Conservation (phyloP, 2,329 filamentous ascomycete genomes). For the Trichophaea hybrida region DNA sequence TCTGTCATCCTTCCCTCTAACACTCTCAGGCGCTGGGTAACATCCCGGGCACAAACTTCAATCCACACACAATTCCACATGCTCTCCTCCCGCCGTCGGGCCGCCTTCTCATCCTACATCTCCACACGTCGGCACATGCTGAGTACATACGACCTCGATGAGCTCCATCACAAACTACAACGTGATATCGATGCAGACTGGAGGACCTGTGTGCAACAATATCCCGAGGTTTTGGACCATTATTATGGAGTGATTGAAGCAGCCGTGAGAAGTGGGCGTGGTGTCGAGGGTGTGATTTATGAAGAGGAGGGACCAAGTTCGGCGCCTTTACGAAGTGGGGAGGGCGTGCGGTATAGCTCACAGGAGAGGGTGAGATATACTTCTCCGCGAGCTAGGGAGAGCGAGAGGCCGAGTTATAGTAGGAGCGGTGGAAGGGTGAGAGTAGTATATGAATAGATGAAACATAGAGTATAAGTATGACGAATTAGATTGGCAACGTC, state of each 20-base stretch:
- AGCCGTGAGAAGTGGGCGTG: neutral
- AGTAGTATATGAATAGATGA: neutral
- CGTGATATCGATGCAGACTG: slow-evolving; percentile 66
- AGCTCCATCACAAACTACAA: slow-evolving; percentile 52
- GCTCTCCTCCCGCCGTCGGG: slow-evolving; percentile 47
- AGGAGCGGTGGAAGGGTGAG: neutral
- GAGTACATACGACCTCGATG: slow-evolving; percentile 45
- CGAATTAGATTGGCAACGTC: too few species aligned
- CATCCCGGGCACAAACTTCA: slow-evolving; percentile 51
- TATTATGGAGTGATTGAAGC: slow-evolving; percentile 43
- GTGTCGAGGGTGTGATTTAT: neutral
- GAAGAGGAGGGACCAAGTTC: too few species aligned
- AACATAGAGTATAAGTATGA: neutral
- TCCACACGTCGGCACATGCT: slow-evolving; percentile 35
- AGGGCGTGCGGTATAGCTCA: too few species aligned
- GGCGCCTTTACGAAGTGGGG: too few species aligned
- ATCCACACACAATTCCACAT: slow-evolving; percentile 51
- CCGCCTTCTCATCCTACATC: slow-evolving; percentile 41
- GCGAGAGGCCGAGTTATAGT: neutral
- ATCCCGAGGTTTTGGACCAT: slow-evolving; percentile 70
- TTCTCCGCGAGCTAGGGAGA: too few species aligned
- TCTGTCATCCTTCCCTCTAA: slow-evolving; percentile 4
- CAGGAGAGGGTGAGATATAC: too few species aligned
- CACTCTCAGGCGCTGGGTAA: slow-evolving; percentile 45
- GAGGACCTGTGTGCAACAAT: slow-evolving; percentile 58